phyloP scores from a whole-genome alignment of 106 monocot genomes.

The Dendrobium chrysotoxum region DNA sequence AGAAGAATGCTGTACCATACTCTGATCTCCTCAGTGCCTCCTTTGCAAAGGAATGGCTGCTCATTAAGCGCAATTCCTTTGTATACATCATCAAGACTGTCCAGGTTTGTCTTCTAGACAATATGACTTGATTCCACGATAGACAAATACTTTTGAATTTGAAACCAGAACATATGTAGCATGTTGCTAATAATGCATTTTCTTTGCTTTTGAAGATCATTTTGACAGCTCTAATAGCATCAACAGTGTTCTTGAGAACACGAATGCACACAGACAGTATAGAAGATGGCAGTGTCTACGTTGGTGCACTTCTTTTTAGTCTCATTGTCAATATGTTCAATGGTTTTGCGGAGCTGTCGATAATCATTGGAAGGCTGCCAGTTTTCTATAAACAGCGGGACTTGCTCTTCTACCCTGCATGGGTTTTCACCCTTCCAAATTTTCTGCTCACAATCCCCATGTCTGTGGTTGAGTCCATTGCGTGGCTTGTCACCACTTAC shows the following conservation, averaged over 20 bases:
- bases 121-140: neutral
- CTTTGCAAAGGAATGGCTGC: constrained; percentile 70
- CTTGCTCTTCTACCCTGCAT: constrained; percentile 63
- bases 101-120: constrained; percentile 28
- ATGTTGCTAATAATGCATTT: neutral
- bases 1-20: constrained; percentile 28
- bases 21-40: constrained; percentile 55
- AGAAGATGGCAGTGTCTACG: constrained; percentile 39
- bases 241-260: constrained; percentile 46
- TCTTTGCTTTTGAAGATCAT: constrained; percentile 26
- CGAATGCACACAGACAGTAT: constrained; percentile 31
- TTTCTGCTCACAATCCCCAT: constrained; percentile 50
- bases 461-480: constrained; percentile 51
- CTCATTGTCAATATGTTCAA: constrained; percentile 67
- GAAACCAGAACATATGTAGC: neutral
- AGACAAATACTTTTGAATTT: neutral
- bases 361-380: constrained; percentile 52
- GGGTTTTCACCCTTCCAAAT: constrained; percentile 59
- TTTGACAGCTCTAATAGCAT: constrained; percentile 29
- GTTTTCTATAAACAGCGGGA: constrained; percentile 86
- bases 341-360: constrained; percentile 66
- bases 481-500: constrained; percentile 50
- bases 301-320: constrained; percentile 59
- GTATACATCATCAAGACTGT: constrained; percentile 67
- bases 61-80: constrained; percentile 67